Evolutionary conservation across 306 rosid genomes (phyloP), one percentile per base, ranked within the genome.

Genomic region (Clitoria ternatea): DNA sequence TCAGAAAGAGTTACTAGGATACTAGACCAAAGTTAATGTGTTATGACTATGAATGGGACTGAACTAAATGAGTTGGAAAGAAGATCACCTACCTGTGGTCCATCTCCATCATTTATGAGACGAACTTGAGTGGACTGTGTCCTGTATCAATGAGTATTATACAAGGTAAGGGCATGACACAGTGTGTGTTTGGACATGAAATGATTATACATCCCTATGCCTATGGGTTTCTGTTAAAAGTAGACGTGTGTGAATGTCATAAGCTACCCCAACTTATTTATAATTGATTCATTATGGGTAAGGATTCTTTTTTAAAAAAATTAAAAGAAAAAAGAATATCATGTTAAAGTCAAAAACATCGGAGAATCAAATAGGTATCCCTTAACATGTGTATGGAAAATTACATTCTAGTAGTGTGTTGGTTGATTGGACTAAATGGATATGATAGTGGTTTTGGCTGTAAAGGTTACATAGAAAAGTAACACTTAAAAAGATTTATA

Each of bases 71-170:
- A 70, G 39, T 53, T 63, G 50, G 48, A 20, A 17, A 19, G 67
- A 61, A 23, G 62, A 61, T 32, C 48, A 79, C 47, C 83, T 61
- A 79, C 48, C 69, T 20, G 14, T 79, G 80, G 77, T 20, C 81
- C 84, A 64, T 63, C 52, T 60, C 42, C 49, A 33, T 35, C 70
- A 74, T 69, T 61, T 74, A 62, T 74, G 32, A 61, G 8, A 23
- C 20, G 15, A 61, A 69, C 19, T n/a, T 5, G 22, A 62, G 54
- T 49, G 77, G 32, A 55, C 53, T 20, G 43, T 7, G 45, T 6
- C n/a, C 40, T 8, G 24, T 69, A 5, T 53, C 13, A 18, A 19
- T 15, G 13, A 3, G 20, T 33, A 4, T 17, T n/a, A 35, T 68
- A 1, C 6, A 18, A 12, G 64, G 32, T 30, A 32, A 43, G 17